phyloP scores from a whole-genome alignment of 2,329 filamentous ascomycete species.

The Aspergillus glaucus region DNA sequence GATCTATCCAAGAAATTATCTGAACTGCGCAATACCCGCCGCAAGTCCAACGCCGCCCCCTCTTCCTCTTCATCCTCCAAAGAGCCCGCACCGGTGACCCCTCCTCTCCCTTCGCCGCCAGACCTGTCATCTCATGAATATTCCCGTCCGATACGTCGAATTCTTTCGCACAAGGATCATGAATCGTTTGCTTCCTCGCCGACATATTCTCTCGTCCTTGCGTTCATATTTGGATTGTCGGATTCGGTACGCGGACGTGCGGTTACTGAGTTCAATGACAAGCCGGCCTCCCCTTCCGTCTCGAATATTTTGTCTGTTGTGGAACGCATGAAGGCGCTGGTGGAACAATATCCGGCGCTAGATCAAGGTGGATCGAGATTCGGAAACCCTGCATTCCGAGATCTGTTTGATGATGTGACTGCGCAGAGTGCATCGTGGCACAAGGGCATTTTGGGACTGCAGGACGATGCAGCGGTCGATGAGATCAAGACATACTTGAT shows the following conservation, averaged over 20 bases:
- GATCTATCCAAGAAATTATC: conserved; percentile 37
- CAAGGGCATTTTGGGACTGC: conserved; percentile 31
- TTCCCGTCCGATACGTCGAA: conserved; percentile 65
- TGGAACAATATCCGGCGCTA: conserved; percentile 67
- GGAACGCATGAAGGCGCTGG: conserved; percentile 59
- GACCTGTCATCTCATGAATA: conserved; percentile 57
- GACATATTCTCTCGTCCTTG: conserved; percentile 67
- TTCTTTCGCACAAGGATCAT: conserved; percentile 75
- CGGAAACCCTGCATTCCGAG: conserved; percentile 85
- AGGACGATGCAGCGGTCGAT: conserved; percentile 47
- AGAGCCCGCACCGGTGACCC: conserved; percentile 67
- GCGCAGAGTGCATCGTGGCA: conserved; percentile 38
- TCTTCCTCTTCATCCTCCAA: conserved; percentile 11
- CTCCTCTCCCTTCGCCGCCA: conserved; percentile 62
- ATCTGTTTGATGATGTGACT: conserved; percentile 58
- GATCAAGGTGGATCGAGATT: conserved; percentile 87
- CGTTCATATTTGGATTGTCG: conserved; percentile 80
- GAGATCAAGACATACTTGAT: conserved; percentile 76
- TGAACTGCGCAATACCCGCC: conserved; percentile 28
- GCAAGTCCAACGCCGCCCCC: conserved; percentile 20
- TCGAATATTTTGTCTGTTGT: conserved; percentile 63
- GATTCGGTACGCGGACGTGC: conserved; percentile 62
- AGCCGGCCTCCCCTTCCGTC: conserved; percentile 51
- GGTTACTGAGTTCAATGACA: conserved; percentile 20
- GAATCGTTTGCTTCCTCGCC: conserved; percentile 71